Evolutionary conservation across 2,329 filamentous ascomycete species (phyloP), one percentile per base, ranked within the genome.

Genomic region (Laburnicola sp.): DNA sequence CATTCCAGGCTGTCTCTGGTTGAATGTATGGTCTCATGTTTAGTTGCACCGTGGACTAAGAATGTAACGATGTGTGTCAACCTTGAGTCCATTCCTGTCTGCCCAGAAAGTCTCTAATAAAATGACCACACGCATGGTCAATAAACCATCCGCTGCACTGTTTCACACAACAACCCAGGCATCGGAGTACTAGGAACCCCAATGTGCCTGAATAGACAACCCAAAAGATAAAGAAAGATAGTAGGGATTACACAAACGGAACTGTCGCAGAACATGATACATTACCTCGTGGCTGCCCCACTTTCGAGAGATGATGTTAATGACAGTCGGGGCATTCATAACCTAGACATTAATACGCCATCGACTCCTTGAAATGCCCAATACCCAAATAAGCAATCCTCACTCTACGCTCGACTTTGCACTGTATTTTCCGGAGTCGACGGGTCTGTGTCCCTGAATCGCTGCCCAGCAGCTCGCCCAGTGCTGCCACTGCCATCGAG

Each of bases 401-500:
- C n/a, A 6, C 28, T 30, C 10, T 37, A 37, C 11, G 34, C 32
- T 31, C 26, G 32, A 21, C 37, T 38, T 9, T 30, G 43, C n/a
- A n/a, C n/a, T n/a, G n/a, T n/a, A n/a, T 45, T 30, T 2, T 45
- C 45, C 21, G 45, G 36, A 32, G 35, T 40, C 10, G 36, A 21
- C 5, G 47, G 40, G 7, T 50, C 40, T 27, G 32, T 53, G 11
- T 69, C 60, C 28, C 60, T 41, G 30, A 62, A 25, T 6, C 59
- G 58, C 11, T 52, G 57, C 5, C 59, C 60, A 16, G 53, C 54
- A 28, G 59, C 54, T 43, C 68, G 54, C 7, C 69, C 69, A 6
- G 64, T 69, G 27, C 70, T 73, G 16, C 92, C 93, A 34, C 69
- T 72, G 7, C 92, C 93, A 66, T 97, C 93, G 65, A 97, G 89